Conservation (phyloP, 805 yeast species). For the Barnettozyma vustinii region DNA sequence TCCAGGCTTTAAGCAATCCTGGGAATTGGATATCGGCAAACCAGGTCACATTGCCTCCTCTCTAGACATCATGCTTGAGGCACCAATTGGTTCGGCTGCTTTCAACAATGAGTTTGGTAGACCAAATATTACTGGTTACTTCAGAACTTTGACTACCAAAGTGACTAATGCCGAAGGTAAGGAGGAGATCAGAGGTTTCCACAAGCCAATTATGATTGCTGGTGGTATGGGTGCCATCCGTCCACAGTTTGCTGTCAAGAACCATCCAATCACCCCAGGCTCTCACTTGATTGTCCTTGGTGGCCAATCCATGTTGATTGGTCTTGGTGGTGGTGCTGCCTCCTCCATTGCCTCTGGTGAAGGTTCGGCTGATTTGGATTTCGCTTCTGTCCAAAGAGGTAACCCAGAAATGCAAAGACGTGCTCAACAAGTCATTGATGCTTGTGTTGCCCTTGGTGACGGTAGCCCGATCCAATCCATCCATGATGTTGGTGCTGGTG, state of each 20-base stretch:
- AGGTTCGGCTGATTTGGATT: conserved; percentile 93
- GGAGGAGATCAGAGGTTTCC: conserved; percentile 87
- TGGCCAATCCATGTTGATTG: conserved; percentile 96
- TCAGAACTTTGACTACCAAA: conserved; percentile 86
- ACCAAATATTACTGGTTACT: conserved; percentile 94
- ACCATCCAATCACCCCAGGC: conserved; percentile 85
- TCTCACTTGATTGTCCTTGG: conserved; percentile 90
- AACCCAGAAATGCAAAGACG: conserved; percentile 99
- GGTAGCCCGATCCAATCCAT: conserved; percentile 85
- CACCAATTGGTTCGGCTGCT: conserved; percentile 96
- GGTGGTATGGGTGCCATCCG: conserved; percentile 98
- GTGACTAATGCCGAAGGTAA: conserved; percentile 59
- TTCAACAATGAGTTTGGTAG: conserved; percentile 98
- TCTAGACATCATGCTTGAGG: conserved; percentile 92
- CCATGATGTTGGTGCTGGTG: conserved; percentile 99
- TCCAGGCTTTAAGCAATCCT: conserved; percentile 83
- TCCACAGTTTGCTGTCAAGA: conserved; percentile 86
- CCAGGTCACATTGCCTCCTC: conserved; percentile 93
- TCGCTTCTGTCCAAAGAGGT: conserved; percentile 98
- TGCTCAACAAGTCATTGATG: conserved; percentile 95
- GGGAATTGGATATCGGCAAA: conserved; percentile 87
- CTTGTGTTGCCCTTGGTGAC: conserved; percentile 79
- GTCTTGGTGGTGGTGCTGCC: conserved; percentile 99
- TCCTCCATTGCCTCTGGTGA: conserved; percentile 95
- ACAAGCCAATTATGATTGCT: conserved; percentile 98